Base-by-base conservation (phyloP, 2,329 filamentous ascomycete genomes). In the Diaporthe capsici region DNA sequence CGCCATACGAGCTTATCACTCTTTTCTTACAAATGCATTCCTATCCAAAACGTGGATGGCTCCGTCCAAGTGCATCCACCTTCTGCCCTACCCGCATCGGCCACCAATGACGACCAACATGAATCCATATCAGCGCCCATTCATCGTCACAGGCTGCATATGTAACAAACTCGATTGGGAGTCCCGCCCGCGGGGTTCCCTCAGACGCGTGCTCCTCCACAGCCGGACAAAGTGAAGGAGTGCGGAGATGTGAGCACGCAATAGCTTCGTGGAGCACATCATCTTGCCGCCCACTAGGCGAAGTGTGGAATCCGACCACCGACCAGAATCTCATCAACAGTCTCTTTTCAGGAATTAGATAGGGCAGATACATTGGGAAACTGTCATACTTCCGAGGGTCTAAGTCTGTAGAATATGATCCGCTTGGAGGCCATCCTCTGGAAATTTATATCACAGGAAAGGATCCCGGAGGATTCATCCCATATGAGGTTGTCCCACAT, bases 201-300 rank as follows among this genome's bases (percentile, higher is more conserved):
- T 31, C n/a, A 34, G 2, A 51, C 8, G 13, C 22, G 63, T 53
- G 3, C 17, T 25, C 63, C 63, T 39, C 31, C 57, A 34, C 53
- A 44, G 34, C 47, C 22, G 34, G 34, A 63, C 9, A 20, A 31
- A 28, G 47, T 39, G 31, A 51, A 6, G 5, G 31, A 71, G 51
- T 77, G 61, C 65, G 72, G 65, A 65, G 61, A 76, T 75, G 72
- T 49, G 31, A 53, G 72, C 60, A 71, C 74, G 53, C 53, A 68
- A 71, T 73, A 42, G 75, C 25, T 39, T 76, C 72, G 68, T 75
- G 76, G 72, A 77, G 78, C 75, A 72, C 71, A 76, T 34, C 60
- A 60, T 63, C 25, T 53, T 28, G 34, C 28, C 7, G 63, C 28
- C 28, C 44, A 37, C 37, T 37, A 31, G 44, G 44, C 28, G 4